Evolutionary conservation across 441 rosid genomes (phyloP).

Genomic region (Flueggea neowawraea): DNA sequence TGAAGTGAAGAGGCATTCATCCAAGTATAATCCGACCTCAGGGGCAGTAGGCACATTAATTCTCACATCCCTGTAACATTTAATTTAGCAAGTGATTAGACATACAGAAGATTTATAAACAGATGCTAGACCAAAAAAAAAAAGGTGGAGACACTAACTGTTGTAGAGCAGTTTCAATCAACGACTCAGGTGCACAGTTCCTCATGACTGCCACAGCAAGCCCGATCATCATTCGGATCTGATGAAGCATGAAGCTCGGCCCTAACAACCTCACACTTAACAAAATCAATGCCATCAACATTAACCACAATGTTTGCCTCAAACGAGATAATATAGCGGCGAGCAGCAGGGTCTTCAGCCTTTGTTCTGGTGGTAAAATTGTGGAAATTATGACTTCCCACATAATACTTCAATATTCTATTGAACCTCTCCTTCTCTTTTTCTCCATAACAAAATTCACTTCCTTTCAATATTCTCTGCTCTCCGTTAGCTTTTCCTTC

Average conservation of each 20-base stretch:
- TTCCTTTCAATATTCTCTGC: constrained; percentile 15
- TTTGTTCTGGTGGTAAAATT: constrained; percentile 88
- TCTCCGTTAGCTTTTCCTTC: constrained; percentile 23
- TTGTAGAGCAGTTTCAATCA: constrained; percentile 61
- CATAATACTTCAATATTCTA: constrained; percentile 61
- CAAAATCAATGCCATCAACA: constrained; percentile 75
- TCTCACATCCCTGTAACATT: constrained; percentile 50
- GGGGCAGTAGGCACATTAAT: constrained; percentile 90
- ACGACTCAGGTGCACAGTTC: constrained; percentile 70
- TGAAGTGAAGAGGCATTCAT: constrained; percentile 83
- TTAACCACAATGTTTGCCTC: constrained; percentile 45
- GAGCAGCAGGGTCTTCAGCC: constrained; percentile 88
- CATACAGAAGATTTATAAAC: not conserved
- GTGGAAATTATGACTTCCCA: constrained; percentile 92
- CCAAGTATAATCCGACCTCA: constrained; percentile 92
- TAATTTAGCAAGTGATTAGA: not conserved
- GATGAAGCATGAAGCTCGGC: constrained; percentile 99
- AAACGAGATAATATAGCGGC: constrained; percentile 69
- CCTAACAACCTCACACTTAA: constrained; percentile 96
- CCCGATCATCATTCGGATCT: constrained; percentile 90
- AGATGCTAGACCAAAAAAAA: not conserved
- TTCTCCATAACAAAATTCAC: constrained; percentile 53
- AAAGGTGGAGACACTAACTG: constrained; percentile 38
- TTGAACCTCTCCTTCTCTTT: constrained; percentile 78
- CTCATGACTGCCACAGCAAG: constrained; percentile 88